Evolutionary conservation across 106 monocot genomes (phyloP).

Genomic region (Acorus calamus): DNA sequence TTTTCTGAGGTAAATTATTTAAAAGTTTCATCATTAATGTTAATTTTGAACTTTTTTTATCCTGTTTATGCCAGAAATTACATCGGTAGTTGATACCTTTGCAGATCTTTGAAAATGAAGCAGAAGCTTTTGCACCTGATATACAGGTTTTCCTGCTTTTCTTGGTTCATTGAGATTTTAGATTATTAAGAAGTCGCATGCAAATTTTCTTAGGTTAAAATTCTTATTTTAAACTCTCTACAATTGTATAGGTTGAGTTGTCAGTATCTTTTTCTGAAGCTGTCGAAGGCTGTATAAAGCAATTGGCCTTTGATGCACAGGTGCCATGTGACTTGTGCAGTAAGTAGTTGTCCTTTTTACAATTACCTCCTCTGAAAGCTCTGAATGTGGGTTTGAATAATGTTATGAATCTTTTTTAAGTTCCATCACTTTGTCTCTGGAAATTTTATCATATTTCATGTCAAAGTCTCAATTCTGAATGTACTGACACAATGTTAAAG

Average conservation of each 20-base stretch:
- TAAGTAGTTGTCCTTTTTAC: slow-evolving; percentile 24
- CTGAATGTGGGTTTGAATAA: too few species aligned
- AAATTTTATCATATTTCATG: too few species aligned
- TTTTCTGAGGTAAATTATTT: slow-evolving; percentile 69
- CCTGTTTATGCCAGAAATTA: neutral
- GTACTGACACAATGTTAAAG: too few species aligned
- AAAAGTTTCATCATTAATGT: neutral
- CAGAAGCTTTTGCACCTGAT: slow-evolving; percentile 61
- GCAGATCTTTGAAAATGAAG: slow-evolving; percentile 81
- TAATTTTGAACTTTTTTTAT: slow-evolving; percentile 3
- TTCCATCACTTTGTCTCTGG: too few species aligned
- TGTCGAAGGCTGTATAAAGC: slow-evolving; percentile 44
- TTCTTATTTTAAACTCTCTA: neutral
- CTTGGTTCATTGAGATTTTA: neutral
- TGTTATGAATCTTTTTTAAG: too few species aligned
- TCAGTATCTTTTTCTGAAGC: slow-evolving; percentile 62
- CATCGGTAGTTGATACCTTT: slow-evolving; percentile 6
- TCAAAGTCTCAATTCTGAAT: too few species aligned
- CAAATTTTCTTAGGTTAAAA: neutral
- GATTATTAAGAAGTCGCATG: neutral
- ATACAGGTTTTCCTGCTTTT: slow-evolving; percentile 39
- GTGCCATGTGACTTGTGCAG: slow-evolving; percentile 54
- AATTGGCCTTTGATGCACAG: slow-evolving; percentile 38
- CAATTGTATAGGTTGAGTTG: slow-evolving; percentile 34
- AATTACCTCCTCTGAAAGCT: neutral